Evolutionary conservation across 768 basidiomycete genomes (phyloP).

Genomic region (Omphalotus guepiniiformis): DNA sequence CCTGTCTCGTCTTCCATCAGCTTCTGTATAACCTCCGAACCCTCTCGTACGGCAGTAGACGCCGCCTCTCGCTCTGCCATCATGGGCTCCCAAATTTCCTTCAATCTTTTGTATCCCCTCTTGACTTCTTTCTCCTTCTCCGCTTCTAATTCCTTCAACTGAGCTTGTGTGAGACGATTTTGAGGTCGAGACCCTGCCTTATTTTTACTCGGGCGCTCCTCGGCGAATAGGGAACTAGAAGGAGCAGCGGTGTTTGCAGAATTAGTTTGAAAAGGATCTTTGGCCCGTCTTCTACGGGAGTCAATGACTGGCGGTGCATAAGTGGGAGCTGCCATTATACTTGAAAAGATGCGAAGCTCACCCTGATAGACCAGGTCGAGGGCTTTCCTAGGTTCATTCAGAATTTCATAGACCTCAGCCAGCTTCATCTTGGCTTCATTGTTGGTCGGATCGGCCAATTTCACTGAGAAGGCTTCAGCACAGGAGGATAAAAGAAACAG

Average conservation of each 20-base stretch:
- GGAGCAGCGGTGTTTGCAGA: background rate
- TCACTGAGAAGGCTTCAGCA: slow-evolving; percentile 44
- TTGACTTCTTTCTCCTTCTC: slow-evolving; percentile 64
- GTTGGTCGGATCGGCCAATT: slow-evolving; percentile 67
- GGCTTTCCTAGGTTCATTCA: slow-evolving; percentile 76
- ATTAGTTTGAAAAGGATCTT: slow-evolving; percentile 17
- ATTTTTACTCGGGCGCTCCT: slow-evolving; percentile 38
- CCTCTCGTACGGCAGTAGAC: background rate
- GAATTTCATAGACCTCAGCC: slow-evolving; percentile 85
- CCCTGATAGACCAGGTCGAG: slow-evolving; percentile 83
- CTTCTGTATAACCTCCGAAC: slow-evolving; percentile 34
- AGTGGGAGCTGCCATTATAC: background rate
- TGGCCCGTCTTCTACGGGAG: slow-evolving; percentile 47
- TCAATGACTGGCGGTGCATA: slow-evolving; percentile 44
- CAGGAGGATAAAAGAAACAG: background rate
- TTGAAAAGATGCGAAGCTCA: slow-evolving; percentile 22
- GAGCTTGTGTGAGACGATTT: slow-evolving; percentile 51
- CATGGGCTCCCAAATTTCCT: slow-evolving; percentile 60
- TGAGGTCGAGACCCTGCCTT: slow-evolving; percentile 20
- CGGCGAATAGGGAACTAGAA: slow-evolving; percentile 55
- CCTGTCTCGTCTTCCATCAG: background rate
- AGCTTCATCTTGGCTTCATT: slow-evolving; percentile 86
- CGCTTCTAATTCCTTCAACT: slow-evolving; percentile 58
- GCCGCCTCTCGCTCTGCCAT: slow-evolving; percentile 24
- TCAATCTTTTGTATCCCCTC: slow-evolving; percentile 53